Base-by-base conservation (phyloP, 1,284 basidiomycete species). In the Ustilago bromivora region DNA sequence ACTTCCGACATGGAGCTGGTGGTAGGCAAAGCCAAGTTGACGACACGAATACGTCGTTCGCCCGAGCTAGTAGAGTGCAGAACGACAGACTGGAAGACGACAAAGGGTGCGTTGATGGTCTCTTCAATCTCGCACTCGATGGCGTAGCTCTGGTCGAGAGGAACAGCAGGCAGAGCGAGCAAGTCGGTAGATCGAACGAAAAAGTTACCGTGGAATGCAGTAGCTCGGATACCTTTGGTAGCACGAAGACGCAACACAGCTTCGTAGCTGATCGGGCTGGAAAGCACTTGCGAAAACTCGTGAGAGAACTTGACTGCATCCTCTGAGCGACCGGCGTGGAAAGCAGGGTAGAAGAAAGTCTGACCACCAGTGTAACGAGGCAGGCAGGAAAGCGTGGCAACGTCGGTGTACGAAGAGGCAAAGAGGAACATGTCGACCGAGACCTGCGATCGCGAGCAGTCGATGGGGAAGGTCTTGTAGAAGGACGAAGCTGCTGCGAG, bases 351-450 rank as follows among this genome's bases (percentile, higher is more conserved):
- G 87, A 96, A 97, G 88, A 95, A 99, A 0, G 96, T 98, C 87
- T 98, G 94, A 49, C 97, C 97, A 67, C 96, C 94, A 15, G 97
- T 99, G 88, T 99, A 99, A 83, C 96, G 93, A 13, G 97, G 97
- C 36, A 99, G 89, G 83, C 92, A 96, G 11, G 93, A 91, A 40
- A 97, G 89, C 67, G 92, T 96, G 2, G 97, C 95, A 46, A 99
- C 94, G 87, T 99, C 97, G 78, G 96, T 96, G 87, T 99, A 99
- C 32, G 90, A 89, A 15, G 94, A 90, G 71, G 93, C 93, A 88
- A 98, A 98, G 61, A 99, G 89, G 92, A 98, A 99, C 96, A 99
- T 98, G 87, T 99, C 96, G 63, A 99, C 96, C 0, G 96, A 96
- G 43, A 99, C 93, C 87, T 99, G 97, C 10, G 93, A 92, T 78